These are phyloP conservation scores for Aspergillus olivimuriae DNA, from an alignment of 495 filamentous ascomycete genomes.

Conservation along the genomic window DNA sequence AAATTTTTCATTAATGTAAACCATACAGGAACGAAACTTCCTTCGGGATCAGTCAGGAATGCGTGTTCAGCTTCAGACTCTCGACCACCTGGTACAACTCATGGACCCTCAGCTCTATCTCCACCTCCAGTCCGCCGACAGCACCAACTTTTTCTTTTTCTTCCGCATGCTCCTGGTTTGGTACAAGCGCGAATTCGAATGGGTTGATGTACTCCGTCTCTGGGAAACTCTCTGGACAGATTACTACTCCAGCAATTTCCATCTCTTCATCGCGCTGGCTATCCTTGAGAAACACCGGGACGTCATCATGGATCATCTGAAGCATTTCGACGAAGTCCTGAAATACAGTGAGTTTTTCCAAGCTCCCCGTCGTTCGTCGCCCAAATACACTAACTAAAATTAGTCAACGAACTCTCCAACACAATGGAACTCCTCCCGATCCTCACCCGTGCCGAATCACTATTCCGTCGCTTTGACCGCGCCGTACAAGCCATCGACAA, in stretches of 20 bases:
- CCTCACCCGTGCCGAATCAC: conserved; percentile 76
- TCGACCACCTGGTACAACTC: conserved; percentile 90
- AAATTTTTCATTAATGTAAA: background rate
- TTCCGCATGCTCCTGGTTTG: conserved; percentile 97
- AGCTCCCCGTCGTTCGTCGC: background rate
- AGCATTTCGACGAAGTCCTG: conserved; percentile 92
- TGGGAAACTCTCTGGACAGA: conserved; percentile 98
- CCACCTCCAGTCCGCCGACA: conserved; percentile 82
- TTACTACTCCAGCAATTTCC: conserved; percentile 79
- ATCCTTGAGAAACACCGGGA: conserved; percentile 93
- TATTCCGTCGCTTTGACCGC: conserved; percentile 83
- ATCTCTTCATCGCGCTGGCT: conserved; percentile 88
- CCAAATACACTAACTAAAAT: conserved; percentile 3
- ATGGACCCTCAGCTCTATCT: conserved; percentile 93
- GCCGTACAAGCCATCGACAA: conserved; percentile 82
- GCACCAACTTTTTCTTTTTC: conserved; percentile 99
- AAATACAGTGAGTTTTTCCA: conserved; percentile 72
- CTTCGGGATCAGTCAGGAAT: conserved; percentile 93
- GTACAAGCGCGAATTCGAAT: conserved; percentile 96
- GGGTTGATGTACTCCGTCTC: conserved; percentile 75
- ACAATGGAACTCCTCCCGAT: conserved; percentile 85
- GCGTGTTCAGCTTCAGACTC: conserved; percentile 79
- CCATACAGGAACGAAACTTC: conserved; percentile 77
- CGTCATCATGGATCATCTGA: conserved; percentile 90
- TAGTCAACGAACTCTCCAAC: conserved; percentile 85